Evolutionary conservation across 305 asterid genomes (phyloP), one percentile per base, ranked within the genome.

Genomic region (Nicotiana rustica): DNA sequence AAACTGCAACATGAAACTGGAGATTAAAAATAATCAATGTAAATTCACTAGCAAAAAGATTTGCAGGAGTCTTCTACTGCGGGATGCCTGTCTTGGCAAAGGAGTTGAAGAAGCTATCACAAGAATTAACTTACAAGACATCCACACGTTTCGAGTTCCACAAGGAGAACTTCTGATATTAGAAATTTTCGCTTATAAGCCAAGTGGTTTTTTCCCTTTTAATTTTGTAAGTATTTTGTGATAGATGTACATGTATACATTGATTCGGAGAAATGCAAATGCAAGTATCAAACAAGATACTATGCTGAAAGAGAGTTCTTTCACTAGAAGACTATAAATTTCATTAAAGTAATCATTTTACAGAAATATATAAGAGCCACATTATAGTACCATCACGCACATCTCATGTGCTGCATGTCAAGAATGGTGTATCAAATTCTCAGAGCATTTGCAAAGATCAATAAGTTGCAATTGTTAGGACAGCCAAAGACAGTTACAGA

Each of bases 91-190:
- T 87, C 78, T 83, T 94, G 87, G 97, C 97, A 78, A 92, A 94
- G 92, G 97, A 94, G 87, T 90, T 94, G 84, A 93, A 88, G 89
- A 90, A 93, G 82, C 88, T 92, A 77, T 92, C 97, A 62, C 92
- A 90, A 78, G 97, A 93, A 88, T 49, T 93, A 83, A 93, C 90
- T 41, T 88, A 87, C 86, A 92, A 90, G 87, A 95, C 98, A 76
- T 90, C 98, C 15, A 95, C 97, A 4, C 89, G 98, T 77, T 95
- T 93, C 56, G 96, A 95, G 78, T 95, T 93, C 89, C 98, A 93
- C 88, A 95, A 95, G 90, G 98, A 93, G 81, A 90, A 89, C 86
- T 95, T 93, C 83, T 95, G 86, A 94, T 44, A 35, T 71, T 82
- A 69, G 55, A 82, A 62, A 49, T 29, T 83, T 55, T 59, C 55